Base-by-base conservation (phyloP, 2,329 filamentous ascomycete genomes). In the Cercospora beticola region DNA sequence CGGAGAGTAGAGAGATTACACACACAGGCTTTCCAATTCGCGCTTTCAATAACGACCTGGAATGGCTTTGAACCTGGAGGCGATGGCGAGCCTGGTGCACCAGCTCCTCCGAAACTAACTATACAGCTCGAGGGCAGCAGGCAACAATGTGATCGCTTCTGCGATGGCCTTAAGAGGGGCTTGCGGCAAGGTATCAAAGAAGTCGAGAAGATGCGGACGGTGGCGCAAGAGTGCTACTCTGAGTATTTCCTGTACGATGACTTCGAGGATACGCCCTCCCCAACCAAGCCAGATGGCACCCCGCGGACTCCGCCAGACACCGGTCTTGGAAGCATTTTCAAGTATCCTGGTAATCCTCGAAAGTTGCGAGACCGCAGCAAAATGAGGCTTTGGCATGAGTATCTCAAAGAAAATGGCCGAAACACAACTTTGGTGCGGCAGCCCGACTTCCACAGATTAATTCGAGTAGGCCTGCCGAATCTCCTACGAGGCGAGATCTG, bases 361-460 rank as follows among this genome's bases (percentile, higher is more conserved):
- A 98, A 98, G 81, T 86, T 98, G 68, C 88, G 95, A 74, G 95
- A 99, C 79, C 87, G 93, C 67, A 97, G 94, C 77, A 99, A 99
- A 84, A 98, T 99, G 91, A 87, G 95, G 57, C 82, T 99, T 49
- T 99, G 95, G 95, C 93, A 92, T 67, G 95, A 99, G 81, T 99
- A 99, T 79, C 85, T 99, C 69, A 71, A 71, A 85, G 95, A 98
- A 78, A 98, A 98, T 77, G 95, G 95, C 62, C 89, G 95, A 67
- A 98, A 97, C 80, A 88, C 91, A 64, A 98, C 94, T 0, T 83
- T 99, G 63, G 90, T 99, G 68, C 91, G 95, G 67, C 95, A 99
- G 78, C 94, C 95, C 3, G 98, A 95, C 28, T 98, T 98, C 76
- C 95, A 98, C 82, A 97, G 98, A 80, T 87, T 99, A 61, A 97